phyloP scores from a whole-genome alignment of 306 rosid genomes.

The Dicorynia guianensis region DNA sequence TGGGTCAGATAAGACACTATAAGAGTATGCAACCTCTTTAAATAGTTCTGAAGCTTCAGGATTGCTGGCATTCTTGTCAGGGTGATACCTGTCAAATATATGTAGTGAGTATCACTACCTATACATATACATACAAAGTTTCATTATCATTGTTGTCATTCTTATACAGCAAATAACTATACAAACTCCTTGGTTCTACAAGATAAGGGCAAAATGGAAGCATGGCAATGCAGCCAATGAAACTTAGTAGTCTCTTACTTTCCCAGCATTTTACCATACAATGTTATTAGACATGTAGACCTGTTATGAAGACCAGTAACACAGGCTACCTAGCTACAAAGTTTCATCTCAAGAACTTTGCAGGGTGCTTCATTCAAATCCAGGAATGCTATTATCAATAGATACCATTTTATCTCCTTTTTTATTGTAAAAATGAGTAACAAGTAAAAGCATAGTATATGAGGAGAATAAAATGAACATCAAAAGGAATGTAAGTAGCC shows the following conservation, averaged over 20 bases:
- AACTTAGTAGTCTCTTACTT: neutral
- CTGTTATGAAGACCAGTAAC: slow-evolving; percentile 5
- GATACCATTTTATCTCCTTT: slow-evolving; percentile 12
- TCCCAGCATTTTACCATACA: neutral
- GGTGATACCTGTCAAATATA: slow-evolving; percentile 76
- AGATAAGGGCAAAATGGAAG: neutral
- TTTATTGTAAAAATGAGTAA: neutral
- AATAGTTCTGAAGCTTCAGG: slow-evolving; percentile 97
- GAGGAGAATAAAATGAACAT: neutral
- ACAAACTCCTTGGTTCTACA: slow-evolving; percentile 31
- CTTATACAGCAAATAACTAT: slow-evolving; percentile 23
- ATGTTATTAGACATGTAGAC: neutral
- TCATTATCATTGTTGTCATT: slow-evolving; percentile 17
- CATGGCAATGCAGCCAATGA: neutral
- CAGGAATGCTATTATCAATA: neutral
- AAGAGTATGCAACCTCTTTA: slow-evolving; percentile 96
- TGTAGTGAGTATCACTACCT: slow-evolving; percentile 6
- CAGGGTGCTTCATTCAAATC: neutral
- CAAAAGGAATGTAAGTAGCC: neutral
- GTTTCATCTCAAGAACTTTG: neutral
- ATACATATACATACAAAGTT: slow-evolving; percentile 15
- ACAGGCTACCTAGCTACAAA: neutral
- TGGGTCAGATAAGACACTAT: slow-evolving; percentile 92
- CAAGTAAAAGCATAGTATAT: neutral
- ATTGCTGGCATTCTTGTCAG: slow-evolving; percentile 90